Conservation (phyloP, 2,329 filamentous ascomycete genomes). For the Ophiognomonia clavigignenti-juglandacearum region DNA sequence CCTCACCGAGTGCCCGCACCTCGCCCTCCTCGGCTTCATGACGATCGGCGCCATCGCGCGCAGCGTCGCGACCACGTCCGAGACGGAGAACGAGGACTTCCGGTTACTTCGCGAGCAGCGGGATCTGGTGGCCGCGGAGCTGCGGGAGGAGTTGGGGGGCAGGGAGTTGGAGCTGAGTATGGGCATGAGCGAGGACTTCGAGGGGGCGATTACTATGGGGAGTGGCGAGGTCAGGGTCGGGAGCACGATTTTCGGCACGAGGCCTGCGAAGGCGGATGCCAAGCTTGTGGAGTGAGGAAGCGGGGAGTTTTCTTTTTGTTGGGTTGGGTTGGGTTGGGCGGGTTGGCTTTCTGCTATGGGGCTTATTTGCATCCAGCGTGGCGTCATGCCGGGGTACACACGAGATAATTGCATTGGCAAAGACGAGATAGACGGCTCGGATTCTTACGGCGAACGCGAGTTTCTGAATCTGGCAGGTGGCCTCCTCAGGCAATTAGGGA, state of each 20-base stretch:
- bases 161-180: slow-evolving; percentile 83
- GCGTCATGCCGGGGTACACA: neutral
- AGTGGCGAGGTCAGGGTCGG: slow-evolving; percentile 89
- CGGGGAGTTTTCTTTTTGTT: too few relatives aligned
- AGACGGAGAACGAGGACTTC: slow-evolving; percentile 92
- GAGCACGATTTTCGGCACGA: slow-evolving; percentile 86
- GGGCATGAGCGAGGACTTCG: slow-evolving; percentile 98
- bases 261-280: slow-evolving; percentile 75
- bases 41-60: slow-evolving; percentile 94
- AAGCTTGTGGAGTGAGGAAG: slow-evolving; percentile 57
- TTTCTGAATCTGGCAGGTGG: too few relatives aligned
- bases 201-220: slow-evolving; percentile 76
- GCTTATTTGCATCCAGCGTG: neutral
- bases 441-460: too few relatives aligned
- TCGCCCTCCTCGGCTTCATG: slow-evolving; percentile 82
- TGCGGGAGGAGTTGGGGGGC: slow-evolving; percentile 39
- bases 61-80: slow-evolving; percentile 66
- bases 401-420: too few relatives aligned
- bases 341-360: too few relatives aligned
- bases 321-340: too few relatives aligned
- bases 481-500: too few relatives aligned
- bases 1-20: slow-evolving; percentile 58
- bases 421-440: too few relatives aligned
- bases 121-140: slow-evolving; percentile 61
- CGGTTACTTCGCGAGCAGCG: slow-evolving; percentile 61